phyloP scores from a whole-genome alignment of 441 rosid species.

The Theobroma grandiflorum region DNA sequence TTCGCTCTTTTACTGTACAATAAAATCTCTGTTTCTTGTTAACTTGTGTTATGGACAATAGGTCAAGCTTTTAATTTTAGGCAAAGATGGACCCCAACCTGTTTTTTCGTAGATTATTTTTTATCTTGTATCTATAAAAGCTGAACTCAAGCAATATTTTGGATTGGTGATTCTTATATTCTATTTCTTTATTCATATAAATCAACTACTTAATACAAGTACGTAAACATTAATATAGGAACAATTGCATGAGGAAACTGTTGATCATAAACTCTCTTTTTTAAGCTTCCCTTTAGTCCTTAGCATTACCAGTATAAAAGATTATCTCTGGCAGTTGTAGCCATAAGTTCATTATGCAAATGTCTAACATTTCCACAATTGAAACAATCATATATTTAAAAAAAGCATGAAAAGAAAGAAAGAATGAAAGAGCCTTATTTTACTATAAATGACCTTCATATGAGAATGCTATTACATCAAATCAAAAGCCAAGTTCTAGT shows the following conservation, averaged over 20 bases:
- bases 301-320: neutral
- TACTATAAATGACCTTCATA: no score
- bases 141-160: neutral
- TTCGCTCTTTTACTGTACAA: neutral
- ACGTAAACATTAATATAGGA: neutral
- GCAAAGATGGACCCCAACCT: neutral
- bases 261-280: neutral
- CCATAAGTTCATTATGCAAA: no score
- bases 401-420: no score
- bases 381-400: no score
- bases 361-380: no score
- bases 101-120: constrained; percentile 2
- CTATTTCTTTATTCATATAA: neutral
- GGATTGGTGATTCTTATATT: neutral
- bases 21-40: neutral
- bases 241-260: neutral
- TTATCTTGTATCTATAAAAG: constrained; percentile 2
- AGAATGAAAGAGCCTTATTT: no score
- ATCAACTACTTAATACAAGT: neutral
- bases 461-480: no score
- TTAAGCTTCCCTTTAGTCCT: neutral
- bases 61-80: constrained; percentile 14
- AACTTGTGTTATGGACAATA: neutral
- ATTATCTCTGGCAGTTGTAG: no score
- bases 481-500: no score